A percentile compares a stretch with the other conserved stretches of the same genome.
Evolutionary conservation across 805 yeast genomes (phyloP).

Genomic region (Priceomyces haplophilus): DNA sequence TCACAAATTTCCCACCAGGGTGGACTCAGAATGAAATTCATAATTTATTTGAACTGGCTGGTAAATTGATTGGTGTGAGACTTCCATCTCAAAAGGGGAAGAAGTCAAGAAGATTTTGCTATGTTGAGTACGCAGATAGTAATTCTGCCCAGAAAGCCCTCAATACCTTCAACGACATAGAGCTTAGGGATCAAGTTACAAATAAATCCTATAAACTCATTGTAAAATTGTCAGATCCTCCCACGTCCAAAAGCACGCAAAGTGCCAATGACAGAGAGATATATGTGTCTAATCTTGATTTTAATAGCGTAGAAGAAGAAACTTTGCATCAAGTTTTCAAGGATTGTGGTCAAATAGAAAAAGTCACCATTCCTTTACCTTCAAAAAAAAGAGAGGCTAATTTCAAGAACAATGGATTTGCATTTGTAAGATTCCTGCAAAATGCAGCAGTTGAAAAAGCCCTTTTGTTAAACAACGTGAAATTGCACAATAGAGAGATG

Average conservation of each 20-base stretch:
- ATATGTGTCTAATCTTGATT: constrained; percentile 52
- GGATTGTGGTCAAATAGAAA: constrained; percentile 52
- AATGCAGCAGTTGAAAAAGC: constrained; percentile 48
- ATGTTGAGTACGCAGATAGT: constrained; percentile 52
- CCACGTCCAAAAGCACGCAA: constrained; percentile 25
- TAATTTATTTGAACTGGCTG: constrained; percentile 38
- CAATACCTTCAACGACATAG: constrained; percentile 35
- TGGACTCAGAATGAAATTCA: constrained; percentile 39
- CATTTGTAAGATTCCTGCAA: constrained; percentile 51
- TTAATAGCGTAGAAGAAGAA: constrained; percentile 36
- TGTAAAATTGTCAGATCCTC: constrained; percentile 64
- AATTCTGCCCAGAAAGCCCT: constrained; percentile 48
- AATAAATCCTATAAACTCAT: constrained; percentile 36
- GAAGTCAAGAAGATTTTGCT: constrained; percentile 66
- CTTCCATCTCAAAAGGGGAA: constrained; percentile 61
- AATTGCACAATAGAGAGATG: constrained; percentile 46
- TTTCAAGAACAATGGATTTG: constrained; percentile 57
- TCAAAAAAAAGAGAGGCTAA: constrained; percentile 28
- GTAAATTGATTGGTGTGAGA: constrained; percentile 49
- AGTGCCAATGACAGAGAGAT: constrained; percentile 60
- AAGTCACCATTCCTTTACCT: constrained; percentile 47
- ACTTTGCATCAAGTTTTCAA: constrained; percentile 41
- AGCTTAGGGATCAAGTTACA: constrained; percentile 24
- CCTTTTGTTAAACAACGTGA: constrained; percentile 35
- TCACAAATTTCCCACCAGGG: constrained; percentile 68